These are phyloP conservation scores for Chytriomyces confervae DNA, from an alignment of 192 early-diverging fungal genomes.

Conservation along the genomic window DNA sequence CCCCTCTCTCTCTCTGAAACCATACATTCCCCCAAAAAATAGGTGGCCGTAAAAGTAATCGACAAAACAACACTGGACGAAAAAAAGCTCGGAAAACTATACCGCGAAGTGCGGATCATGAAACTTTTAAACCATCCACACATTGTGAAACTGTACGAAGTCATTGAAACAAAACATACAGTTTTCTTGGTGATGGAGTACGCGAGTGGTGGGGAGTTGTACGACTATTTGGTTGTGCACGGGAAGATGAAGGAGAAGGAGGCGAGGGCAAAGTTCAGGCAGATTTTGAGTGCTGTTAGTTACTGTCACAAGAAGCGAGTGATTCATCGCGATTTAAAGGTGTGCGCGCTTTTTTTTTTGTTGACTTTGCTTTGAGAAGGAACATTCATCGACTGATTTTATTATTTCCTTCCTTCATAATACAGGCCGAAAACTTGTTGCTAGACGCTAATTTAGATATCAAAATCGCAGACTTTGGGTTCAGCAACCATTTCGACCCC, in stretches of 20 bases:
- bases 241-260: constrained; percentile 75
- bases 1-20: no score
- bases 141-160: constrained; percentile 84
- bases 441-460: constrained; percentile 66
- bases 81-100: constrained; percentile 67
- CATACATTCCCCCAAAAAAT: neutral
- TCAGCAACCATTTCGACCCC: constrained; percentile 64
- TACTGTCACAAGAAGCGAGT: constrained; percentile 70
- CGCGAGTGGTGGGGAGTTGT: constrained; percentile 91
- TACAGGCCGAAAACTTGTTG: constrained; percentile 68
- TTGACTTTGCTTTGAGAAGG: no score
- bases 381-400: no score
- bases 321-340: constrained; percentile 68
- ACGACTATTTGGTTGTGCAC: constrained; percentile 92
- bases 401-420: no score
- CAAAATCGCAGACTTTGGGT: constrained; percentile 71
- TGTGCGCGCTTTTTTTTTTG: constrained; percentile 30
- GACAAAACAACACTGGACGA: constrained; percentile 68
- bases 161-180: constrained; percentile 86
- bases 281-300: constrained; percentile 65
- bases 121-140: constrained; percentile 82
- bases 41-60: constrained; percentile 71
- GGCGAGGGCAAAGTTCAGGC: constrained; percentile 63
- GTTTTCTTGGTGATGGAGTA: constrained; percentile 97
- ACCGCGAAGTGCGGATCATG: constrained; percentile 71